Base-by-base conservation (phyloP, 352 stramenopile genomes). In the Pythium graminicola region DNA sequence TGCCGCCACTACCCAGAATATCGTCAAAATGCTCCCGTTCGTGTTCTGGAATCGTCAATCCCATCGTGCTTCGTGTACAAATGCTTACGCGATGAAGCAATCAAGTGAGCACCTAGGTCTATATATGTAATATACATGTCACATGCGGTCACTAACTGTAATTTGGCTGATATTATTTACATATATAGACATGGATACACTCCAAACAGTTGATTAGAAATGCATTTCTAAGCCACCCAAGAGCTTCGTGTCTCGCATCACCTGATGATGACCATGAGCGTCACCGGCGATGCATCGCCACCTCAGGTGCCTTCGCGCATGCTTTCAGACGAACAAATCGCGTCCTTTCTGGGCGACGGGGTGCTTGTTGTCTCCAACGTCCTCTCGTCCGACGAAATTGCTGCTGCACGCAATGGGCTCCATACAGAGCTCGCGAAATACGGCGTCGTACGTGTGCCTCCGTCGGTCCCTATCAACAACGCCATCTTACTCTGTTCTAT, bases 331-430 rank as follows among this genome's bases (percentile, higher is more conserved):
- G 58, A 60, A 16, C 76, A 93, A 63, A 65, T 91, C 28, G 62
- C 73, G 6, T 36, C 73, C 38, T 95, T 95, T 52, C 48, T 75
- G 26, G 51, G 68, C 7, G 60, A 72, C 23, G 85, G 83, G 26
- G 75, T 93, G 33, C 41, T 95, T 13, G 80, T 95, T 8, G 72
- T 95, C 9, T 73, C 76, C 1, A 72, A 90, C 47, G 70, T 94
- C 6, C 53, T 95, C 13, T 76, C 66, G 9, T 38, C 63, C 0
- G 64, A 81, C 2, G 76, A 90, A 43, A 64, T 95, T 48, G 62
- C 60, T 4, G 61, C 66, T 33, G 78, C 78, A 20, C 68, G 81
- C 28, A 38, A 22, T 7, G 80, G 70, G 10, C 63, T 95, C 28
- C 80, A 93, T 47, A 28, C 26, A 17, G 79, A 90, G 52, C 64